Evolutionary conservation across 2,329 filamentous ascomycete species (phyloP).

Genomic region (Tolypocladium album): DNA sequence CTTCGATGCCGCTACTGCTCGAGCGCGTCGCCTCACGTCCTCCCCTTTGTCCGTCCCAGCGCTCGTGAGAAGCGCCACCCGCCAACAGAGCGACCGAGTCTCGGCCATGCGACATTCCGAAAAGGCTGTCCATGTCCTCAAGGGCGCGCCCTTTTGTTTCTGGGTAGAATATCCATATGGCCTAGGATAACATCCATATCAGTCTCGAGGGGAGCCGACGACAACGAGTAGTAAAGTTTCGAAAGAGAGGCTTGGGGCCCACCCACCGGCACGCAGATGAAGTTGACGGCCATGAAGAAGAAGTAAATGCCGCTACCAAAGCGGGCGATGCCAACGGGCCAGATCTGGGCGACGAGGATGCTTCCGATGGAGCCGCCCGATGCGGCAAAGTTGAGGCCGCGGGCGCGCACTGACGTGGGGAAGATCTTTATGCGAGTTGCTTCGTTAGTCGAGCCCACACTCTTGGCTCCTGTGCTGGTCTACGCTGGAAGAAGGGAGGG

Average conservation of each 20-base stretch:
- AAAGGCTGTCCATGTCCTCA: slow-evolving; percentile 34
- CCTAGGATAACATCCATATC: slow-evolving; percentile 10
- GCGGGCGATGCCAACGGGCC: slow-evolving; percentile 40
- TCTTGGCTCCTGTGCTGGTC: background rate
- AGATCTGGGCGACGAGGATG: slow-evolving; percentile 41
- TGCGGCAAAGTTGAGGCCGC: slow-evolving; percentile 44
- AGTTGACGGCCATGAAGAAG: slow-evolving; percentile 35
- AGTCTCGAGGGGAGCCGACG: background rate
- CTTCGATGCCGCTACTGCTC: background rate
- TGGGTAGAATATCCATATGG: slow-evolving; percentile 30
- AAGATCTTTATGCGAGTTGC: slow-evolving; percentile 29
- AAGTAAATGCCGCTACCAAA: slow-evolving; percentile 44
- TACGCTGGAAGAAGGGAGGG: background rate
- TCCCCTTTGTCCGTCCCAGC: background rate
- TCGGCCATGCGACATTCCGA: slow-evolving; percentile 12
- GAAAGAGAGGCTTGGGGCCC: background rate
- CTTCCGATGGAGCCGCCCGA: slow-evolving; percentile 44
- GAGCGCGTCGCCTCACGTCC: background rate
- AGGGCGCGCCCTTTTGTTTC: slow-evolving; percentile 31
- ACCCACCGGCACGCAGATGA: slow-evolving; percentile 5
- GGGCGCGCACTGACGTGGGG: slow-evolving; percentile 43
- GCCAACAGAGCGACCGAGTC: background rate
- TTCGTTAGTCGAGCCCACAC: background rate
- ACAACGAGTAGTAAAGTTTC: no score
- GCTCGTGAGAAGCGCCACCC: background rate